These are phyloP conservation scores for Ustilago shanxiensis DNA, from an alignment of 1,284 basidiomycete species.

Conservation along the genomic window DNA sequence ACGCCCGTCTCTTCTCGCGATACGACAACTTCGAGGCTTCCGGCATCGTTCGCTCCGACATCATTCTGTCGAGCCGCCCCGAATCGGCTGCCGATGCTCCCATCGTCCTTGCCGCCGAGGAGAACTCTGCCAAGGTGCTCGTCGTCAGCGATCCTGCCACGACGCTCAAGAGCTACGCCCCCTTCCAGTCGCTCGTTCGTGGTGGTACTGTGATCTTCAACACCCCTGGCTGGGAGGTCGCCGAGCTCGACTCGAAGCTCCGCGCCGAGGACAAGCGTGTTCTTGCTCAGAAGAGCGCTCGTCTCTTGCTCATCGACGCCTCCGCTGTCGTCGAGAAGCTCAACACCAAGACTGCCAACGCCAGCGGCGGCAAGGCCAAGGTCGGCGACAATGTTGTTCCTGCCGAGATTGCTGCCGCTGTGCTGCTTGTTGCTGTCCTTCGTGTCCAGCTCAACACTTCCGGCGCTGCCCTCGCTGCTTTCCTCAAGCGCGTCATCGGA, in stretches of 20 bases:
- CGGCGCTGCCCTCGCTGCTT: slow-evolving; percentile 42
- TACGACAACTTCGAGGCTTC: slow-evolving; percentile 67
- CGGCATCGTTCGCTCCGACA: slow-evolving; percentile 64
- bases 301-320: slow-evolving; percentile 62
- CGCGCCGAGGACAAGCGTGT: slow-evolving; percentile 63
- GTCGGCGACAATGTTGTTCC: slow-evolving; percentile 52
- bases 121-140: slow-evolving; percentile 55
- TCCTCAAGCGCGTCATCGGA: slow-evolving; percentile 58
- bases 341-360: slow-evolving; percentile 53
- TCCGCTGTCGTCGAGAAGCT: slow-evolving; percentile 59
- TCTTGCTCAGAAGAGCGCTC: slow-evolving; percentile 60
- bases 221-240: slow-evolving; percentile 61
- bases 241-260: slow-evolving; percentile 65
- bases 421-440: slow-evolving; percentile 59
- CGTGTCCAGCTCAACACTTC: slow-evolving; percentile 54
- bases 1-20: slow-evolving; percentile 63
- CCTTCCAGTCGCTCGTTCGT: slow-evolving; percentile 59
- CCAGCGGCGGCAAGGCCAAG: slow-evolving; percentile 61
- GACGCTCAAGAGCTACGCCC: slow-evolving; percentile 61
- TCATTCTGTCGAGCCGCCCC: slow-evolving; percentile 56
- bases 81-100: slow-evolving; percentile 57
- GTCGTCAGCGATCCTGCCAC: slow-evolving; percentile 61
- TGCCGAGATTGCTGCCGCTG: slow-evolving; percentile 59
- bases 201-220: slow-evolving; percentile 67
- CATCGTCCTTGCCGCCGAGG: slow-evolving; percentile 58